Evolutionary conservation across 129 eudicot genomes (phyloP), one percentile per base, ranked within the genome.

Genomic region (Flaveria ramosissima): DNA sequence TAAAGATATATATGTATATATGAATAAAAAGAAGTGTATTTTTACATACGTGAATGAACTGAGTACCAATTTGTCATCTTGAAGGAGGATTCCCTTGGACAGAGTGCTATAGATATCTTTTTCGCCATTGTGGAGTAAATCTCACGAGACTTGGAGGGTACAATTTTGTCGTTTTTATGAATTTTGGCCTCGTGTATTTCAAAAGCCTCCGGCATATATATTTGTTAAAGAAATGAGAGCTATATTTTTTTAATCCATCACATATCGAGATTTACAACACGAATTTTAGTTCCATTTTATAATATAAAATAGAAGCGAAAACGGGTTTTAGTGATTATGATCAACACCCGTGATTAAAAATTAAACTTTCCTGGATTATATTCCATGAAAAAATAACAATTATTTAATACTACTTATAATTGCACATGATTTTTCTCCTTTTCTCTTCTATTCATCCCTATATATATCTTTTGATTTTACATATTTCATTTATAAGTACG

Each of bases 51-150:
- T 12, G 32, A 48, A 52, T 32, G 12, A 53, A 43, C 1, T 9
- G 50, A 1, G 27, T 55, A 73, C 77, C 77, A 19, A 11, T 55
- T 42, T 73, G 12, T 48, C 77, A 15, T 73, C 36, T 7, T 46
- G 41, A 70, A 70, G 60, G 23, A 26, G 41, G 14, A 47, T 23
- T 47, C 60, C 74, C 13, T 56, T 20, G 68, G 39, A 55, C 21
- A 73, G 68, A 9, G 39, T 73, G 77, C 21, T 36, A 27, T 73
- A 73, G 14, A 73, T 59, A 55, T 42, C 77, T 19, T 56, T 73
- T 56, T 56, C 15, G 12, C 19, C 32, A 32, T 15, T 11, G 15
- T 19, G 2, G 77, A 73, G 39, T 56, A 57, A 8, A 36, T 36
- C 20, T 42, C 53, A 20, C 39, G 68, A 20, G 68, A 55, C 8